Conservation (phyloP, 2,329 filamentous ascomycete species). For the Colletotrichum lini region DNA sequence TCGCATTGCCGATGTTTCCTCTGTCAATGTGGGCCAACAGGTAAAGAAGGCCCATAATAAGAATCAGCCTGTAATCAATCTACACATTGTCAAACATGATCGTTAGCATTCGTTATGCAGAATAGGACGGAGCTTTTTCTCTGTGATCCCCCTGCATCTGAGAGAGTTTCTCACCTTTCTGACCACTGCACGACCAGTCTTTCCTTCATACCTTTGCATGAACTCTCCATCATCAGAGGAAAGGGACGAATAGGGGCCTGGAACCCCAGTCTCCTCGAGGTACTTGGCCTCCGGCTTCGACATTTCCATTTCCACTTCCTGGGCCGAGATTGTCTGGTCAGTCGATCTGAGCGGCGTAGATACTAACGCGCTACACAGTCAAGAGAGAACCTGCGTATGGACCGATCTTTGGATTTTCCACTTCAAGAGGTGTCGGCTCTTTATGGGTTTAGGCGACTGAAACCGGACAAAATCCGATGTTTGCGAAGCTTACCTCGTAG, state of each 20-base stretch:
- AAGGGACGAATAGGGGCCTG: not conserved
- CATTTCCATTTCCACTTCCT: not conserved
- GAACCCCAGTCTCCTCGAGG: not conserved
- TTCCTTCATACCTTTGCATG: not conserved
- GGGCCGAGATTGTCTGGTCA: not conserved
- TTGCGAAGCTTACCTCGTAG: not conserved
- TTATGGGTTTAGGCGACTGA: not conserved
- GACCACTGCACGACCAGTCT: not conserved
- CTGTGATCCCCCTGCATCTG: not conserved
- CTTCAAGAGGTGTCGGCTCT: not conserved
- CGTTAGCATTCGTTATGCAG: not conserved
- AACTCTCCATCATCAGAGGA: not conserved
- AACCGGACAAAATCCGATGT: not conserved
- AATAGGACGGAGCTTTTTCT: not conserved
- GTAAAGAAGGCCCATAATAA: conserved; percentile 43
- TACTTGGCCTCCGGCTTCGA: not conserved
- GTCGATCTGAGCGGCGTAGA: not conserved
- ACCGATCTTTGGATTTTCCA: not conserved
- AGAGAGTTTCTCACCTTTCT: not conserved
- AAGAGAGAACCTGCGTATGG: not conserved
- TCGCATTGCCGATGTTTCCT: conserved; percentile 35
- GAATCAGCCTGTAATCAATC: conserved; percentile 44
- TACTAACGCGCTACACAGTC: not conserved
- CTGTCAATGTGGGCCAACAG: conserved; percentile 44
- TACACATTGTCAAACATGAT: not conserved